A percentile compares a stretch with the other conserved stretches of the same genome.
phyloP scores from a whole-genome alignment of 1,284 basidiomycete species.

The Schizophyllum commune region DNA sequence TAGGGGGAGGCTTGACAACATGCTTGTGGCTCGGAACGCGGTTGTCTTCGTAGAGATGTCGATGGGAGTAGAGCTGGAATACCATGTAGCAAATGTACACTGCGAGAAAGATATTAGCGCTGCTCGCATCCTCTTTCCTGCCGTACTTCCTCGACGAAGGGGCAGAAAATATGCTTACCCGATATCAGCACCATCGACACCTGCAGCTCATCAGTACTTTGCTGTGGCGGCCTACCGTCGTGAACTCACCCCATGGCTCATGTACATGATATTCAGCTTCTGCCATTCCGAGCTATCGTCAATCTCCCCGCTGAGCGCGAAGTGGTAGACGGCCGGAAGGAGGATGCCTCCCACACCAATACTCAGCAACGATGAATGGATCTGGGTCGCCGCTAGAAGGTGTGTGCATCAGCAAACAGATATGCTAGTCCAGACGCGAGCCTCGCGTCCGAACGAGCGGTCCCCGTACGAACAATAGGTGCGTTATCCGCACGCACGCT shows the following conservation, averaged over 20 bases:
- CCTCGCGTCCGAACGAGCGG: not conserved
- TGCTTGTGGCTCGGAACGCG: not conserved
- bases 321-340: slow-evolving; percentile 73
- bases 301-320: slow-evolving; percentile 39
- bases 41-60: slow-evolving; percentile 64
- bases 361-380: slow-evolving; percentile 77
- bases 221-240: not conserved
- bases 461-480: too few relatives aligned
- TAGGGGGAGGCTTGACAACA: not conserved
- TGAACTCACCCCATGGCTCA: slow-evolving; percentile 75
- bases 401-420: not conserved
- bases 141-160: slow-evolving; percentile 5
- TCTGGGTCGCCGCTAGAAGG: slow-evolving; percentile 59
- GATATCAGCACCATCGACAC: not conserved
- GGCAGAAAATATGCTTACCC: slow-evolving; percentile 1
- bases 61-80: slow-evolving; percentile 87
- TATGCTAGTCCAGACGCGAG: too few relatives aligned
- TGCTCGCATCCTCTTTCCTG: not conserved
- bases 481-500: too few relatives aligned
- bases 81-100: slow-evolving; percentile 72
- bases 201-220: not conserved
- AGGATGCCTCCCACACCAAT: slow-evolving; percentile 76
- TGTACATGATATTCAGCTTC: slow-evolving; percentile 58
- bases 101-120: slow-evolving; percentile 17
- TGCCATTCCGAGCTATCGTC: slow-evolving; percentile 23